These are phyloP conservation scores for Ceratonia siliqua DNA, from an alignment of 306 rosid species.

Conservation along the genomic window DNA sequence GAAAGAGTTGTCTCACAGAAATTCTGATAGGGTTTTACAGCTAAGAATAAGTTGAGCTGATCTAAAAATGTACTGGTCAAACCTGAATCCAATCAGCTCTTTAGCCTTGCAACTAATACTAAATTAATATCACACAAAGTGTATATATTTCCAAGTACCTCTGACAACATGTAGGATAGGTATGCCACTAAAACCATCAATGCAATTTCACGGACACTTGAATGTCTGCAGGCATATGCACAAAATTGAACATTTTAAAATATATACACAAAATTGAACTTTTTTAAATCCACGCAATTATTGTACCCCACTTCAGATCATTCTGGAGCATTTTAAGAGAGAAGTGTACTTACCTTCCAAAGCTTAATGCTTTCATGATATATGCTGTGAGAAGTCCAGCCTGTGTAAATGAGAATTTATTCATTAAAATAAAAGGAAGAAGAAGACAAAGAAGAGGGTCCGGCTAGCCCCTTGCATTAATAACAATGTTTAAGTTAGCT, in stretches of 20 bases:
- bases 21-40: background rate
- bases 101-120: conserved; percentile 4
- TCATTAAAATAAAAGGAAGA: background rate
- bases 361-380: conserved; percentile 65
- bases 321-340: background rate
- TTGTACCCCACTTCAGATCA: background rate
- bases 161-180: conserved; percentile 87
- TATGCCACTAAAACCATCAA: conserved; percentile 89
- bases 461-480: background rate
- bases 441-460: background rate
- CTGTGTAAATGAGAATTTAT: conserved; percentile 43
- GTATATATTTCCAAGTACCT: conserved; percentile 49
- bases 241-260: background rate
- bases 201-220: conserved; percentile 82
- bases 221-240: conserved; percentile 58
- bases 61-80: background rate
- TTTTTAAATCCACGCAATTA: background rate
- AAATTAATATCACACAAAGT: background rate
- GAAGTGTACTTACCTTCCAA: conserved; percentile 60
- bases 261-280: background rate
- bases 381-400: conserved; percentile 78
- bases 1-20: background rate
- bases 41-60: background rate
- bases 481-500: background rate
- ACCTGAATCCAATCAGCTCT: background rate